Evolutionary conservation across 129 eudicot genomes (phyloP).

Genomic region (Deinandra increscens): DNA sequence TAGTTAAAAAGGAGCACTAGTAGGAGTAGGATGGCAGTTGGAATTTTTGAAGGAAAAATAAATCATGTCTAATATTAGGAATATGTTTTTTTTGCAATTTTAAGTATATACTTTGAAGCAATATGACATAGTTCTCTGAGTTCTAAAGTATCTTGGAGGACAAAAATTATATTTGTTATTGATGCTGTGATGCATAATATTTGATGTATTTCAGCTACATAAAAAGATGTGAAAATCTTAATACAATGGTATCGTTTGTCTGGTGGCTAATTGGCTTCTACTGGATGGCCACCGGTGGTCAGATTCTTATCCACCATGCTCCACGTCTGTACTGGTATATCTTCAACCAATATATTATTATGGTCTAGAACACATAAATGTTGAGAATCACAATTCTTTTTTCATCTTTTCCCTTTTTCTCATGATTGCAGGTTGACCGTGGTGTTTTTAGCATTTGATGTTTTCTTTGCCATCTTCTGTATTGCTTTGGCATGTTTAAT

Average conservation of each 20-base stretch:
- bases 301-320: conserved; percentile 65
- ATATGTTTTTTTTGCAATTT: not conserved
- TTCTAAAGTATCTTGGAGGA: not conserved
- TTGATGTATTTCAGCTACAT: conserved; percentile 43
- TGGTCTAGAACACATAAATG: not conserved
- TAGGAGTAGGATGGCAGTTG: too few relatives aligned
- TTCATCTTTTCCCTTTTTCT: not conserved
- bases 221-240: conserved; percentile 74
- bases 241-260: conserved; percentile 75
- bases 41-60: not conserved
- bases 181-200: not conserved
- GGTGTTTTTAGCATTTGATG: conserved; percentile 90
- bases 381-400: not conserved
- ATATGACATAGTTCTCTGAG: not conserved
- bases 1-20: too few relatives aligned
- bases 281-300: conserved; percentile 90
- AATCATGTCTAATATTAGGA: not conserved
- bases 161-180: not conserved
- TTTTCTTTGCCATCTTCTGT: conserved; percentile 94
- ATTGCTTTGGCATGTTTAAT: conserved; percentile 90
- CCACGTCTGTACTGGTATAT: conserved; percentile 90
- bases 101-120: not conserved
- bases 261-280: conserved; percentile 99
- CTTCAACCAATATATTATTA: conserved; percentile 6
- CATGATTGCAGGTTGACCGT: conserved; percentile 71